A percentile compares a stretch with the other conserved stretches of the same genome.
These are phyloP conservation scores for Sarocladium kiliense DNA, from an alignment of 2,329 filamentous ascomycete genomes.

Conservation along the genomic window DNA sequence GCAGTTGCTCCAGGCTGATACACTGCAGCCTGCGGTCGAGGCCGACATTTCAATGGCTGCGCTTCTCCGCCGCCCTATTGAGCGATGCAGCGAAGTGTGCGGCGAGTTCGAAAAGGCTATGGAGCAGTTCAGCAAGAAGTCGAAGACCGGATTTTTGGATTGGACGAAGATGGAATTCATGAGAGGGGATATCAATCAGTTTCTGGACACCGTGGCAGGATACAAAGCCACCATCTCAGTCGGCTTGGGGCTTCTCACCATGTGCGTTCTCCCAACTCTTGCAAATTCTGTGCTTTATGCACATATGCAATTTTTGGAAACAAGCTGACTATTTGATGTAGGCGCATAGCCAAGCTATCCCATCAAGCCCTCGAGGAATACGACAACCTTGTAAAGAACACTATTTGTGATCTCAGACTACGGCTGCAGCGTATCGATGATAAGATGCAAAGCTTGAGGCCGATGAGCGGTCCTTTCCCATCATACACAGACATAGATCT, in stretches of 20 bases:
- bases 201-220: constrained; percentile 27
- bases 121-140: constrained; percentile 17
- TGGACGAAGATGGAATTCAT: constrained; percentile 33
- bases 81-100: neutral
- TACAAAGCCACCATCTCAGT: neutral
- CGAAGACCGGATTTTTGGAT: constrained; percentile 26
- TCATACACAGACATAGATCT: no score
- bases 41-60: neutral
- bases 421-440: constrained; percentile 28
- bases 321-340: neutral
- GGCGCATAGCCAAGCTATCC: neutral
- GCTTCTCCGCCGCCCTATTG: neutral
- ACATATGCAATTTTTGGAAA: no score
- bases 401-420: constrained; percentile 25
- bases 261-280: no score
- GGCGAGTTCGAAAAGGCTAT: neutral
- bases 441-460: constrained; percentile 23
- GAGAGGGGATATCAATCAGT: constrained; percentile 30
- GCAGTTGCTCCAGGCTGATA: neutral
- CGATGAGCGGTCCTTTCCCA: no score
- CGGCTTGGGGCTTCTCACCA: neutral
- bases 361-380: neutral
- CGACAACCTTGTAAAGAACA: constrained; percentile 22
- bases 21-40: no score
- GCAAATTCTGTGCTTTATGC: no score